phyloP scores from a whole-genome alignment of 2,329 filamentous ascomycete species.

The Thielaviopsis populi region DNA sequence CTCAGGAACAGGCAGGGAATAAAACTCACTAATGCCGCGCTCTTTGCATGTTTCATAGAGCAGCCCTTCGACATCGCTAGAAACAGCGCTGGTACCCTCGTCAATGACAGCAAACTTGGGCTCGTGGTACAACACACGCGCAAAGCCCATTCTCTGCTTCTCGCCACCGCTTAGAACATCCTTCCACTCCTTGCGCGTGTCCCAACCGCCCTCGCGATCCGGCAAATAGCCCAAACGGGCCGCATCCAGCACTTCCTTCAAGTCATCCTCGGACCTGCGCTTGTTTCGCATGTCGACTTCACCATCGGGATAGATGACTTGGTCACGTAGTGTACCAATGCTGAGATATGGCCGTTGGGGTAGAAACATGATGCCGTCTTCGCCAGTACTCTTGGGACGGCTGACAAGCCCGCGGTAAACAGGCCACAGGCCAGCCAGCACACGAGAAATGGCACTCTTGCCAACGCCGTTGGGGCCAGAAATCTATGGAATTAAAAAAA shows the following conservation, averaged over 20 bases:
- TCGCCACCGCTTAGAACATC: constrained; percentile 94
- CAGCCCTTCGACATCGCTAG: constrained; percentile 82
- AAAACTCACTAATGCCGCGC: constrained; percentile 69
- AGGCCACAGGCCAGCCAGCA: constrained; percentile 88
- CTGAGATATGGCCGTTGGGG: constrained; percentile 87
- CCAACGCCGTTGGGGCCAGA: constrained; percentile 91
- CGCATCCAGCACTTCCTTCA: constrained; percentile 65
- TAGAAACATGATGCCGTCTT: constrained; percentile 96
- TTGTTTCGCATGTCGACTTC: constrained; percentile 84
- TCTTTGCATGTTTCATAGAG: constrained; percentile 89
- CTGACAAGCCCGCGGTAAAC: constrained; percentile 87
- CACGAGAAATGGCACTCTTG: constrained; percentile 74
- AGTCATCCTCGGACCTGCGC: constrained; percentile 57
- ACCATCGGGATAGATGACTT: constrained; percentile 94
- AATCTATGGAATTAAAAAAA: constrained; percentile 48
- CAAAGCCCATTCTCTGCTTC: constrained; percentile 90
- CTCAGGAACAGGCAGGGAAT: background rate
- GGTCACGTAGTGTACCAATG: constrained; percentile 83
- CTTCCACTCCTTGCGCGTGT: constrained; percentile 96
- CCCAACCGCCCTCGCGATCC: constrained; percentile 87
- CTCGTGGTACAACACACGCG: constrained; percentile 83
- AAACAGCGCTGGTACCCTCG: constrained; percentile 88
- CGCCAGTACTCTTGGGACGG: constrained; percentile 61
- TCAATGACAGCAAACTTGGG: constrained; percentile 89
- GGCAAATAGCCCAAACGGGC: constrained; percentile 80